Percentiles rank a stretch among this genome's conserved stretches.
These are phyloP conservation scores for Linderina pennispora DNA, from an alignment of 192 early-diverging fungal species.

Conservation along the genomic window DNA sequence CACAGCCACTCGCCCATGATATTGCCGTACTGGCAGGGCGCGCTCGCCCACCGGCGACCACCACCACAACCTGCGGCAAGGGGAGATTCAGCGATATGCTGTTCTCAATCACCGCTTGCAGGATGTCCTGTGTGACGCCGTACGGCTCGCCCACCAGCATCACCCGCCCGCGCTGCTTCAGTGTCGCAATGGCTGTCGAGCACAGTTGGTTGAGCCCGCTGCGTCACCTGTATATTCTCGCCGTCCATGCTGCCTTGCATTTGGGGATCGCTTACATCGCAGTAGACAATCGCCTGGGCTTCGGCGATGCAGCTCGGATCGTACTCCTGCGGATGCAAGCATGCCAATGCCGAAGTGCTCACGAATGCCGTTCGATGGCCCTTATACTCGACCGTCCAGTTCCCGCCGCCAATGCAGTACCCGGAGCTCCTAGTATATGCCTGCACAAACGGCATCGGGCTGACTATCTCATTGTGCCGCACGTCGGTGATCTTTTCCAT, in stretches of 20 bases:
- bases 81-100: slow-evolving; percentile 52
- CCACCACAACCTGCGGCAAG: slow-evolving; percentile 60
- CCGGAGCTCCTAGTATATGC: slow-evolving; percentile 66
- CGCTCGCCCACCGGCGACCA: slow-evolving; percentile 72
- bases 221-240: slow-evolving; percentile 18
- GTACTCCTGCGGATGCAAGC: slow-evolving; percentile 47
- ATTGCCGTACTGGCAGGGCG: slow-evolving; percentile 70
- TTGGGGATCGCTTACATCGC: slow-evolving; percentile 29
- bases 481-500: slow-evolving; percentile 47
- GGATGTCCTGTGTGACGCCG: slow-evolving; percentile 70
- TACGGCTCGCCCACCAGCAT: slow-evolving; percentile 61
- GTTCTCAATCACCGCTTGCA: slow-evolving; percentile 55
- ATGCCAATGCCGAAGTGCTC: slow-evolving; percentile 32
- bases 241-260: background rate
- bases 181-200: slow-evolving; percentile 35
- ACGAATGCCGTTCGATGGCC: slow-evolving; percentile 43
- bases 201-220: slow-evolving; percentile 32
- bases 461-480: slow-evolving; percentile 42
- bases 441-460: slow-evolving; percentile 42
- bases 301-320: slow-evolving; percentile 29
- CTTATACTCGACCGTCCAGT: slow-evolving; percentile 67
- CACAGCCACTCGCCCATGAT: slow-evolving; percentile 87
- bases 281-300: slow-evolving; percentile 40
- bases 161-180: slow-evolving; percentile 58
- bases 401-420: slow-evolving; percentile 64